Conservation (phyloP, 345 rosid species). For the Syzygium grande region DNA sequence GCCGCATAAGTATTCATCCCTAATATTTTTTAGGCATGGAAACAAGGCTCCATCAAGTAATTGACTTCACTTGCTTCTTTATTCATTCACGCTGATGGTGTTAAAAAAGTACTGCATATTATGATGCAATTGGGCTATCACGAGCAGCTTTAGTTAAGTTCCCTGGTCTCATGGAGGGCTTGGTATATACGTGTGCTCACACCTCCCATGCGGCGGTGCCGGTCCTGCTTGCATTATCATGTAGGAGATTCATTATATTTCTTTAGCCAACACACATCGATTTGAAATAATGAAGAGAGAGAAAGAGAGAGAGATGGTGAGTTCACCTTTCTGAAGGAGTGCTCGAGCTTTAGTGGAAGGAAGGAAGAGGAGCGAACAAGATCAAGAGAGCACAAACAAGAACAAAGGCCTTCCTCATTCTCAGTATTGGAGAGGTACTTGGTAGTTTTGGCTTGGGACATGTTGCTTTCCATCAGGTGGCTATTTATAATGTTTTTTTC, state of each 20-base stretch:
- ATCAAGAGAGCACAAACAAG: neutral
- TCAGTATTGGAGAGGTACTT: neutral
- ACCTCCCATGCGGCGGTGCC: neutral
- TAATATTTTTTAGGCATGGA: neutral
- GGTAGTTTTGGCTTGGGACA: neutral
- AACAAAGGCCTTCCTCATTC: neutral
- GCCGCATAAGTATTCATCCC: neutral
- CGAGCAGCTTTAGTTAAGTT: neutral
- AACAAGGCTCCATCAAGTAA: neutral
- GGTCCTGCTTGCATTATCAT: neutral
- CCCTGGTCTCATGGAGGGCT: neutral
- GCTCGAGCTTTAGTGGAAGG: neutral
- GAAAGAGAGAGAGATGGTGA: neutral
- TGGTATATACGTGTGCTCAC: neutral
- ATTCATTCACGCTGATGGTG: neutral
- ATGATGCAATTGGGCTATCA: neutral
- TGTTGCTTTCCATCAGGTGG: neutral
- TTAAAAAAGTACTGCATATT: neutral
- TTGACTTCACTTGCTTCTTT: neutral
- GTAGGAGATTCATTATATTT: neutral
- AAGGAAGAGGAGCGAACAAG: neutral
- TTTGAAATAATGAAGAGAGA: neutral
- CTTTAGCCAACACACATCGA: neutral
- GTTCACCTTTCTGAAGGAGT: neutral
- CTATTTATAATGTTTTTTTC: neutral